Evolutionary conservation across 2,329 filamentous ascomycete genomes (phyloP), one percentile per base, ranked within the genome.

Genomic region (Hypoxylon sp.): DNA sequence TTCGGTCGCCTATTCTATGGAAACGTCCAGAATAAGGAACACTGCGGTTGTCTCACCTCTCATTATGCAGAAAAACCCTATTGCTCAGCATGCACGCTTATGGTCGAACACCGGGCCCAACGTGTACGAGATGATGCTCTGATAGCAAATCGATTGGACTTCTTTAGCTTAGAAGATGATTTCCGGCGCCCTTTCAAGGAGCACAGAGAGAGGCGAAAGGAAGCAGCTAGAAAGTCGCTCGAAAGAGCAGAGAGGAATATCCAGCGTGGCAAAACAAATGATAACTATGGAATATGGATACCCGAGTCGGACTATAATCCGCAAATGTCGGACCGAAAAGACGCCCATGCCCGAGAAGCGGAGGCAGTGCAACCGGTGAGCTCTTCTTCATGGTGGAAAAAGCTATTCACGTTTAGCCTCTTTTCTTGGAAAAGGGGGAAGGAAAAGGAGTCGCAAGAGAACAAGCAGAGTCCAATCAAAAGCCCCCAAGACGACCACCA

Each of bases 11-110:
- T 76, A 11, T 71, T 75, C 17, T 11, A 56, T 5, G 28, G 65
- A 6, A 49, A 36, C 17, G 4, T 25, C 13, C 63, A 13, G 36
- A 62, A 61, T 10, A 70, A 51, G 36, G 67, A 70, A 43, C 13
- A 74, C 45, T 77, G 75, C 55, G 74, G 73, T 2, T 68, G 62
- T 38, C 60, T 75, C 6, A 30, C 75, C 14, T 74, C 73, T 13
- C 63, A 73, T 19, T 45, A 73, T 45, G 38, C 68, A 5, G 34
- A 64, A 0, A 38, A 65, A 1, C 36, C 51, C 0, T 74, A 72
- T 52, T 76, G 75, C 43, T 59, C 73, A 9, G n/a, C 49, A 13
- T 77, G 75, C 21, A 59, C 51, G 1, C 30, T 72, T 34, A 67
- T 56, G 38, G 63, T 61, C 21, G 57, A 38, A 1, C 49, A 74